phyloP scores from a whole-genome alignment of 148 eudicot species.

The Dianthus caryophyllus region DNA sequence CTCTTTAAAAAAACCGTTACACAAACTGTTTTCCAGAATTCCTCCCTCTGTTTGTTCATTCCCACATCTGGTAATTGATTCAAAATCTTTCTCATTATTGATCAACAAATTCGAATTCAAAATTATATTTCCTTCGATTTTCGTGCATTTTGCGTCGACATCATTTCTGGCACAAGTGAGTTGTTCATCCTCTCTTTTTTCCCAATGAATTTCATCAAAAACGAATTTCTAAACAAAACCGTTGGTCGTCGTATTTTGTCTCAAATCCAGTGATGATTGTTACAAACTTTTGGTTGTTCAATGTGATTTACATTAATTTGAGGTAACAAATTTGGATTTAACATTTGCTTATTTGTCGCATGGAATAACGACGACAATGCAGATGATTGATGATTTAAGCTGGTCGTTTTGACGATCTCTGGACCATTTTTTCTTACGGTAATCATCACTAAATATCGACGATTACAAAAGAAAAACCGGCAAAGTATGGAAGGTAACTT shows the following conservation, averaged over 20 bases:
- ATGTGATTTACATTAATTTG: too few species aligned
- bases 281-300: too few species aligned
- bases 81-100: background rate
- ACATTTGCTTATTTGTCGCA: background rate
- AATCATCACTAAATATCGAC: background rate
- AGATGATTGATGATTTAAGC: conserved; percentile 3
- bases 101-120: too few species aligned
- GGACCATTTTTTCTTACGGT: background rate
- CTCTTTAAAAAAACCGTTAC: background rate
- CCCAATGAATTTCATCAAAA: background rate
- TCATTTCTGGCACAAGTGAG: background rate
- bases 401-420: background rate
- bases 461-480: conserved; percentile 23
- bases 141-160: background rate
- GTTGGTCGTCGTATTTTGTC: background rate
- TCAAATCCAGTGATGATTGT: too few species aligned
- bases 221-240: background rate
- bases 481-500: conserved; percentile 57
- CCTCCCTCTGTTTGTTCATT: background rate
- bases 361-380: background rate
- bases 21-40: background rate
- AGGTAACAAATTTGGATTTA: too few species aligned
- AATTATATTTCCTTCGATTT: background rate
- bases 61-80: background rate
- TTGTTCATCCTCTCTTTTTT: background rate